Evolutionary conservation across 305 asterid genomes (phyloP), one percentile per base, ranked within the genome.

Genomic region (Solanum hybrid): DNA sequence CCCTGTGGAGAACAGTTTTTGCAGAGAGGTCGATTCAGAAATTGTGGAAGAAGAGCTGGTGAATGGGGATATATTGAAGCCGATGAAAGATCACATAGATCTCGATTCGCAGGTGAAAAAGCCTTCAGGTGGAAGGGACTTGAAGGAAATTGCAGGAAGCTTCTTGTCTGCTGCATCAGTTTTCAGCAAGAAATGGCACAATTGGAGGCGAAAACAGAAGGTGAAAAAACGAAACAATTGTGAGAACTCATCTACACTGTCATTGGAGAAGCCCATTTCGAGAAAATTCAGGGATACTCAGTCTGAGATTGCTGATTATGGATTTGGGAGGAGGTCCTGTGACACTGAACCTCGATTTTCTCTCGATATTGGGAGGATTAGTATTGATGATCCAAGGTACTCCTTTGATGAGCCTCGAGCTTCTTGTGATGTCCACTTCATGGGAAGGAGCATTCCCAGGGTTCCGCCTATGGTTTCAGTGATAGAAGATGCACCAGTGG

Each of bases 381-480:
- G 99, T 93, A 93, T 95, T 31, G 99, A 97, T 84, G 99, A 95
- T 94, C 95, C 98, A 0, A 90, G 99, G 86, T 97, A 96, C 75
- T 96, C 99, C 4, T 94, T 96, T 9, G 99, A 97, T 7, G 98
- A 97, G 94, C 98, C 98, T 38, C 94, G 98, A 34, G 99, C 99
- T 86, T 96, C 99, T 5, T 97, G 99, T 95, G 99, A 97, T 89
- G 99, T 98, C 11, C 79, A 96, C 88, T 87, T 97, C 91, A 92
- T 93, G 17, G 99, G 98, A 2, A 93, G 95, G 92, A 96, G 92
- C 83, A 92, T 95, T 37, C 96, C 97, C 90, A 95, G 94, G 89
- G 27, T 85, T 32, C 88, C 93, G 79, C 98, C 99, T 2, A 97
- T 96, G 99, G 95, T 96, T 41, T 96, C 99, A 36, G 94, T 97